Conservation (phyloP, 1,284 basidiomycete genomes). For the Moniliella sp. region DNA sequence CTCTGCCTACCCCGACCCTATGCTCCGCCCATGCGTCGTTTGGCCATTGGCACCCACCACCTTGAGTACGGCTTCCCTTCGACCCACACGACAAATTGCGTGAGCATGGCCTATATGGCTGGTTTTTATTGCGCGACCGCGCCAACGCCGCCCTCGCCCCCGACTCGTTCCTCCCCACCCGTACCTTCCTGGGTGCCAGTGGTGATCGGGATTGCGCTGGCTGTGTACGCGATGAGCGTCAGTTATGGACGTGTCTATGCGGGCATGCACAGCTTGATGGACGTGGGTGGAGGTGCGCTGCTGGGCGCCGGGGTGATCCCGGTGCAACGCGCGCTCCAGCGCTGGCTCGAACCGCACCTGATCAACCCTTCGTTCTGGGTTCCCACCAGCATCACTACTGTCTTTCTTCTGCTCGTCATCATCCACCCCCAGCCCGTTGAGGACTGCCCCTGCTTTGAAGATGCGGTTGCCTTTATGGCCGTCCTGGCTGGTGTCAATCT, state of each 20-base stretch:
- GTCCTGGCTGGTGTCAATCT: conserved; percentile 58
- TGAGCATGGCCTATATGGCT: conserved; percentile 49
- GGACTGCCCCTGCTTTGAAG: conserved; percentile 93
- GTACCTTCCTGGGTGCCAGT: conserved; percentile 2
- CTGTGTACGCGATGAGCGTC: conserved; percentile 45
- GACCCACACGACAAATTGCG: conserved; percentile 75
- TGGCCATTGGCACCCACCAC: conserved; percentile 38
- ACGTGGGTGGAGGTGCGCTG: conserved; percentile 27
- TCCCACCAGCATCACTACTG: conserved; percentile 47
- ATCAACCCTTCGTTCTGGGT: conserved; percentile 37
- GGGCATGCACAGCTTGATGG: conserved; percentile 35
- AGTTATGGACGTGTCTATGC: conserved; percentile 66
- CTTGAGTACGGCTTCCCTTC: conserved; percentile 71
- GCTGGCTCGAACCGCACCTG: conserved; percentile 35
- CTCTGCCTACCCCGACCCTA: conserved; percentile 75
- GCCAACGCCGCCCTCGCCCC: background rate
- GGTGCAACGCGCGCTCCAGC: conserved; percentile 36
- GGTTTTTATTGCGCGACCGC: conserved; percentile 6
- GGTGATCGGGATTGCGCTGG: background rate
- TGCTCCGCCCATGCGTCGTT: conserved; percentile 64
- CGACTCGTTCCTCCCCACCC: background rate
- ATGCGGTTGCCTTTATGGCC: conserved; percentile 68
- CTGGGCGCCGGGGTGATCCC: conserved; percentile 18
- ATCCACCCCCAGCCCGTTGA: conserved; percentile 66
- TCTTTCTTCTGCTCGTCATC: conserved; percentile 51